A percentile compares a stretch with the other conserved stretches of the same genome.
These are phyloP conservation scores for Geoglossum cookeanum DNA, from an alignment of 2,329 filamentous ascomycete genomes.

Conservation along the genomic window DNA sequence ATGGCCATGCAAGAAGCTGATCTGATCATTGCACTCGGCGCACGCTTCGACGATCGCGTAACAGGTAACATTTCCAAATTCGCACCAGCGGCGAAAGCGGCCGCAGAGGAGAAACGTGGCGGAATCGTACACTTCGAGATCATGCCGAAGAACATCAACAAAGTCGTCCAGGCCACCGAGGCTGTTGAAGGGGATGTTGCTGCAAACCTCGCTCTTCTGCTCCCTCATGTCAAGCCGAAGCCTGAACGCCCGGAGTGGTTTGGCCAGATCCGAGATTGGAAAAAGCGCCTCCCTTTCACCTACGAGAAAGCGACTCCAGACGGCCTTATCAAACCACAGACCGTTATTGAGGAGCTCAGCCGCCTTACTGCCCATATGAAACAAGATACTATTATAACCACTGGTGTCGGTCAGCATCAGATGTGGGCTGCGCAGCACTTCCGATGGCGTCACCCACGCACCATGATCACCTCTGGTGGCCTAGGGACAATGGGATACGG, in stretches of 20 bases:
- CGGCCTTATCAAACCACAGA: slow-evolving; percentile 84
- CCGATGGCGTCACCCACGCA: slow-evolving; percentile 77
- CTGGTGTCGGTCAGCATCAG: slow-evolving; percentile 93
- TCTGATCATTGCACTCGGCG: slow-evolving; percentile 84
- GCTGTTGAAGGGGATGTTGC: slow-evolving; percentile 87
- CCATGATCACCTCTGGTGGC: slow-evolving; percentile 92
- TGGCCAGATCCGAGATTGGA: slow-evolving; percentile 75
- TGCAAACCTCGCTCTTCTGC: slow-evolving; percentile 52
- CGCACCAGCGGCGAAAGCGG: slow-evolving; percentile 69
- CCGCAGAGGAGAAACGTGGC: slow-evolving; percentile 66
- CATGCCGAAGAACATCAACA: slow-evolving; percentile 99
- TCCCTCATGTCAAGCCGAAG: slow-evolving; percentile 50
- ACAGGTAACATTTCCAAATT: slow-evolving; percentile 69
- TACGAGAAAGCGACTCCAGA: slow-evolving; percentile 62
- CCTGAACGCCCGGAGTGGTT: slow-evolving; percentile 71
- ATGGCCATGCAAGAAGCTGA: slow-evolving; percentile 96
- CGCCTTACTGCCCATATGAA: slow-evolving; percentile 65
- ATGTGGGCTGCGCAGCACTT: slow-evolving; percentile 98
- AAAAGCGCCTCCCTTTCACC: slow-evolving; percentile 70
- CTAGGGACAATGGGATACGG: slow-evolving; percentile 94
- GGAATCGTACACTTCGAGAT: slow-evolving; percentile 97
- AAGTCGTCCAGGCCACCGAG: slow-evolving; percentile 91
- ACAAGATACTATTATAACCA: slow-evolving; percentile 70
- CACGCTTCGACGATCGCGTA: slow-evolving; percentile 90
- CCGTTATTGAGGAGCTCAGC: slow-evolving; percentile 77